phyloP scores from a whole-genome alignment of 176 grass and related monocot genomes.

The Oropetium thomaeum region DNA sequence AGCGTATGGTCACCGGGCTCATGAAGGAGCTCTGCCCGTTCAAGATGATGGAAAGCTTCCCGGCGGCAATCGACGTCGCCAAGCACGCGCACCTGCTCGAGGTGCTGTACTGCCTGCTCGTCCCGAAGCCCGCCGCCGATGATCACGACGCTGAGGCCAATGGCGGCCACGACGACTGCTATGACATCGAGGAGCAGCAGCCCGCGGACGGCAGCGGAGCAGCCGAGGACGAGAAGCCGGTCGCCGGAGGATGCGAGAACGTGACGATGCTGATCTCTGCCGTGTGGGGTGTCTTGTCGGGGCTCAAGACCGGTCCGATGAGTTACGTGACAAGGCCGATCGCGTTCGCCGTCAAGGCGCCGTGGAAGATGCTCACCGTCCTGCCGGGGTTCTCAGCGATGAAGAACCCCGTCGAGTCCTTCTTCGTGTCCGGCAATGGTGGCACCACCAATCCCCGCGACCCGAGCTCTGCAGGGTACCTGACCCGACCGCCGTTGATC shows the following conservation, averaged over 20 bases:
- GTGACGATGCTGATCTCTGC: constrained; percentile 49
- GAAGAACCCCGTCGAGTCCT: constrained; percentile 45
- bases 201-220: background rate
- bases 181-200: constrained; percentile 59
- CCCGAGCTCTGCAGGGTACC: background rate
- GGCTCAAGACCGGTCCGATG: constrained; percentile 42
- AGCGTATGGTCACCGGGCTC: constrained; percentile 61
- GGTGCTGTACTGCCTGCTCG: constrained; percentile 63
- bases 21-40: constrained; percentile 71
- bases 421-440: constrained; percentile 41
- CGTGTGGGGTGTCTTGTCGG: constrained; percentile 41
- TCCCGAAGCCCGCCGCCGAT: constrained; percentile 34
- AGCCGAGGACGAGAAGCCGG: background rate
- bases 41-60: constrained; percentile 63
- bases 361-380: constrained; percentile 78
- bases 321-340: constrained; percentile 49
- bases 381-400: constrained; percentile 59
- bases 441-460: constrained; percentile 23
- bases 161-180: constrained; percentile 23
- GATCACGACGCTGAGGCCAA: no score
- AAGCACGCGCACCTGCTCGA: constrained; percentile 67
- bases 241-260: constrained; percentile 30
- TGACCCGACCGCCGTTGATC: constrained; percentile 56
- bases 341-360: constrained; percentile 59
- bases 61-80: constrained; percentile 36